These are phyloP conservation scores for Apiospora marii DNA, from an alignment of 2,329 filamentous ascomycete species.

Conservation along the genomic window DNA sequence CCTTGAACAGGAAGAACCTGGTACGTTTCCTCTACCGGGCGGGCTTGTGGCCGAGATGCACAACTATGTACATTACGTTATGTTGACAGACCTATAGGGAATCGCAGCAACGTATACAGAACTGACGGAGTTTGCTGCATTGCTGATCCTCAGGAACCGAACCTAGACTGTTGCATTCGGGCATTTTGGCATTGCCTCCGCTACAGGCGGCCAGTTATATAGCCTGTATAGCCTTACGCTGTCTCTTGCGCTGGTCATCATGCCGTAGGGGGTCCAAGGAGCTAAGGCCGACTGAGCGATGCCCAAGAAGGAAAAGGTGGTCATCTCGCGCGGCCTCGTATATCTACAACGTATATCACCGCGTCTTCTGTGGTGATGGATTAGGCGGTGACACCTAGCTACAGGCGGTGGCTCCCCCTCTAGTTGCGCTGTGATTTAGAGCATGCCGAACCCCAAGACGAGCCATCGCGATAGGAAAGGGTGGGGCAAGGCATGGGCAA, in stretches of 20 bases:
- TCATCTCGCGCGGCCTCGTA: neutral
- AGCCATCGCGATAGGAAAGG: neutral
- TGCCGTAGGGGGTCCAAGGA: neutral
- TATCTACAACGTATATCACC: neutral
- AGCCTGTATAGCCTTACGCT: conserved; percentile 2
- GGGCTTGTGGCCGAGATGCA: neutral
- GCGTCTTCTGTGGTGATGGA: neutral
- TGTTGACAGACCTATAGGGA: neutral
- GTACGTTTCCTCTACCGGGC: too few species aligned
- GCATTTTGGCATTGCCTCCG: conserved; percentile 13
- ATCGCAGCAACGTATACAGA: neutral
- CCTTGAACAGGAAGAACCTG: neutral
- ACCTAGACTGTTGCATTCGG: conserved; percentile 6
- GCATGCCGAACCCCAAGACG: neutral
- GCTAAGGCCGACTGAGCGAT: neutral
- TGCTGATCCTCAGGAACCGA: neutral
- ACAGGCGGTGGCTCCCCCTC: neutral
- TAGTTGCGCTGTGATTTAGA: neutral
- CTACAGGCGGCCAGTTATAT: conserved; percentile 16
- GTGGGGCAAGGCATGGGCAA: neutral
- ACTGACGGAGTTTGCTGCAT: neutral
- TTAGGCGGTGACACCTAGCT: neutral
- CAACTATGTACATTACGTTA: neutral
- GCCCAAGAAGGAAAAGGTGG: neutral
- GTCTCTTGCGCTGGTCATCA: conserved; percentile 2